phyloP scores from a whole-genome alignment of 208 protist genomes.

The Acanthamoeba royreba region DNA sequence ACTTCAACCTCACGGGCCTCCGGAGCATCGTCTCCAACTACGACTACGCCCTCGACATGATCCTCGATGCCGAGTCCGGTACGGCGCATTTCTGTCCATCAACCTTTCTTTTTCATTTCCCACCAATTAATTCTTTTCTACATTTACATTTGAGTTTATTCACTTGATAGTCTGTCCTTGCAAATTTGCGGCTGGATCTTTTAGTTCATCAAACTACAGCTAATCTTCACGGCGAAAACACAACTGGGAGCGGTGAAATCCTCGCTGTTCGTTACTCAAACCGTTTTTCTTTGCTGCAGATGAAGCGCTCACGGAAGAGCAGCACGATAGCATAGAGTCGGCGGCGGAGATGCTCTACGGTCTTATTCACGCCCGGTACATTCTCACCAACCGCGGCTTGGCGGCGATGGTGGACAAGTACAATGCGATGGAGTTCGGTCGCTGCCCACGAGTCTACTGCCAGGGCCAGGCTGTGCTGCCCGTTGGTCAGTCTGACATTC shows the following conservation, averaged over 20 bases:
- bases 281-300: constrained; percentile 52
- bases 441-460: constrained; percentile 95
- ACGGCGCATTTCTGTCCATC: not conserved
- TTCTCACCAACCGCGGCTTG: constrained; percentile 93
- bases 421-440: constrained; percentile 91
- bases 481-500: constrained; percentile 92
- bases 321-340: constrained; percentile 92
- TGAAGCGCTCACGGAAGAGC: constrained; percentile 93
- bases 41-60: constrained; percentile 96
- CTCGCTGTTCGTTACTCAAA: not conserved
- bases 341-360: constrained; percentile 97
- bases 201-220: not conserved
- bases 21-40: constrained; percentile 94
- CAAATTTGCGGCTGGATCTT: no score
- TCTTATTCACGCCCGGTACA: constrained; percentile 98
- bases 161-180: no score
- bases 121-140: not conserved
- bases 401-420: constrained; percentile 96
- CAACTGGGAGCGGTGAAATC: no score
- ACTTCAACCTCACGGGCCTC: constrained; percentile 98
- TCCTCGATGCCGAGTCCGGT: constrained; percentile 91
- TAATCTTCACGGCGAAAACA: no score
- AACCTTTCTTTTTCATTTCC: not conserved
- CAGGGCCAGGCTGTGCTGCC: constrained; percentile 93
- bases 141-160: no score